Evolutionary conservation across 2,329 filamentous ascomycete genomes (phyloP), one percentile per base, ranked within the genome.

Genomic region (Madurella mycetomatis): DNA sequence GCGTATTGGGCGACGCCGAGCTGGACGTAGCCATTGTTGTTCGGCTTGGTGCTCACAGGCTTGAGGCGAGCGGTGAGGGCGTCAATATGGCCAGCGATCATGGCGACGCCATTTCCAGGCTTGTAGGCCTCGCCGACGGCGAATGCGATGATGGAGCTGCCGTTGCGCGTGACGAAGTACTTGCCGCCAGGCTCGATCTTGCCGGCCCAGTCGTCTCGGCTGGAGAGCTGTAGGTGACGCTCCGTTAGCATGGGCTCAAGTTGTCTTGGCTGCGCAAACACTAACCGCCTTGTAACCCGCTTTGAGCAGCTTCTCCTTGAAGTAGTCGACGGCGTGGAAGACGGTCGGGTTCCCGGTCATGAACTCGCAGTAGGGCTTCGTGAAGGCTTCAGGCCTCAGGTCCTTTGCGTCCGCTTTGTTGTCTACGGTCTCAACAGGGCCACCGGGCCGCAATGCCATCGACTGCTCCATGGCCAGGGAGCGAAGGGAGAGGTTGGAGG

Each of bases 1-100:
- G 91, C 92, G 68, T 97, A 99, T 0, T 89, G 94, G 2, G 94
- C 92, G 50, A 97, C 90, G 19, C 90, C 92, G 7, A 97, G 81
- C 74, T 97, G 90, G 30, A 90, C 71, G 67, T 90, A 99, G 51
- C 94, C 92, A 32, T 88, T 87, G 68, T 87, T 90, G 64, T 79
- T 88, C n/a, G 87, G 84, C 65, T 96, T 85, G 66, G 83, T 88
- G 66, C 90, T 90, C 30, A 96, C 82, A 9, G 94, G 92, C 83
- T 97, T 97, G 64, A 97, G 76, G 71, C 86, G 89, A 16, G 92
- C 89, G 15, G 92, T 95, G 50, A 97, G 75, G 45, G 92, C 92
- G 72, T 97, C 94, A 59, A 97, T 87, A 71, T 97, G 94, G 8
- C 92, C 92, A 2, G 88, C 94, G 44, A 97, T 79, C 72, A 96